A percentile compares a stretch with the other conserved stretches of the same genome.
phyloP scores from a whole-genome alignment of 371 early-diverging fungal genomes.

The Rhizomucor pusillus region DNA sequence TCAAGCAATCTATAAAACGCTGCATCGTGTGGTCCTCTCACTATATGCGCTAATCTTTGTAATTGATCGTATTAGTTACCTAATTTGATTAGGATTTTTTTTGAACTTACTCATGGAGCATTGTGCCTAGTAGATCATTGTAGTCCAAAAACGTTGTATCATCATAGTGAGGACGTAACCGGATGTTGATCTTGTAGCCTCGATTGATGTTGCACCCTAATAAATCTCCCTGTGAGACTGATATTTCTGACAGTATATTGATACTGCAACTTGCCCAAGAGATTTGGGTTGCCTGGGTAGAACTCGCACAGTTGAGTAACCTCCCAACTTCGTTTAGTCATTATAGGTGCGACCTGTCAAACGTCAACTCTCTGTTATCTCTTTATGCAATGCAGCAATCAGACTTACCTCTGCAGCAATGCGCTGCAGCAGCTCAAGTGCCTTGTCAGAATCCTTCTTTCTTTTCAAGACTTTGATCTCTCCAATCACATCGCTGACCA shows the following conservation, averaged over 20 bases:
- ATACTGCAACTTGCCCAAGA: constrained; percentile 37
- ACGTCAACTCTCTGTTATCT: neutral
- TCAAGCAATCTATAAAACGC: constrained; percentile 59
- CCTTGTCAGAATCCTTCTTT: constrained; percentile 21
- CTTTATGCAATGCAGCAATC: neutral
- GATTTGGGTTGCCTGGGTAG: constrained; percentile 48
- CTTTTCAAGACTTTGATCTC: constrained; percentile 7
- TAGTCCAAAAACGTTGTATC: constrained; percentile 49
- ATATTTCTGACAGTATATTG: neutral
- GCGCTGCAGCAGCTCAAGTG: constrained; percentile 27
- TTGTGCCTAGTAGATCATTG: constrained; percentile 60
- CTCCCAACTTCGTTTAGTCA: constrained; percentile 56
- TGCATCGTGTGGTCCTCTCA: constrained; percentile 64
- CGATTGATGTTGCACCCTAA: constrained; percentile 60
- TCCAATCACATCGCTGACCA: constrained; percentile 10
- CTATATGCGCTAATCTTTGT: constrained; percentile 57
- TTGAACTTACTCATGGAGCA: constrained; percentile 62
- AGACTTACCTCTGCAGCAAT: constrained; percentile 26
- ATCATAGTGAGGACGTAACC: constrained; percentile 53
- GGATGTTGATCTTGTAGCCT: constrained; percentile 55
- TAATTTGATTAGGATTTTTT: neutral
- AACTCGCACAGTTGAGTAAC: constrained; percentile 57
- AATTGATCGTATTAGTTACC: neutral
- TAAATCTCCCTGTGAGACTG: neutral
- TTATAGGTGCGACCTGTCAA: constrained; percentile 55